A percentile compares a stretch with the other conserved stretches of the same genome.
These are phyloP conservation scores for Starmera dryadoides DNA, from an alignment of 805 yeast genomes.

Conservation along the genomic window DNA sequence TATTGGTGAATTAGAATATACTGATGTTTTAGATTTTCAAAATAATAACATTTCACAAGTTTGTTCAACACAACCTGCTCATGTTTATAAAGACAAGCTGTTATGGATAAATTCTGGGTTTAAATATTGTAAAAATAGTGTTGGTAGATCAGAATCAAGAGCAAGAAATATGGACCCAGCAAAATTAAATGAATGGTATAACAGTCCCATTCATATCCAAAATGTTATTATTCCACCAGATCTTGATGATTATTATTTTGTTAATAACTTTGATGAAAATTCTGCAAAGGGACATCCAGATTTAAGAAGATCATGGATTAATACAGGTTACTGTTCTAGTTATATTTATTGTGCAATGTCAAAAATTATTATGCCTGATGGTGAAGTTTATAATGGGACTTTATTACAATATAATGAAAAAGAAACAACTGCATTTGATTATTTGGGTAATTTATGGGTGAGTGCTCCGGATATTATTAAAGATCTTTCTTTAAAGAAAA, in stretches of 20 bases:
- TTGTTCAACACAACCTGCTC: slow-evolving; percentile 56
- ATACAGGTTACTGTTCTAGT: slow-evolving; percentile 19
- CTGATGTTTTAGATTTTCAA: neutral
- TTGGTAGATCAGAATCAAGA: slow-evolving; percentile 6
- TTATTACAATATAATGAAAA: slow-evolving; percentile 3
- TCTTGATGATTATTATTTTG: slow-evolving; percentile 23
- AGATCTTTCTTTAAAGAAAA: neutral
- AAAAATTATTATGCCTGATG: neutral
- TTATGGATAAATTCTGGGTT: slow-evolving; percentile 58
- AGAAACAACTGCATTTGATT: neutral
- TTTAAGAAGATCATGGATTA: slow-evolving; percentile 34
- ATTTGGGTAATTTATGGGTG: slow-evolving; percentile 8
- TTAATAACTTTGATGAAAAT: slow-evolving; percentile 8
- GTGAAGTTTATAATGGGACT: slow-evolving; percentile 1
- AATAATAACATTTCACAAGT: slow-evolving; percentile 22
- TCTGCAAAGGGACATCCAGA: slow-evolving; percentile 38
- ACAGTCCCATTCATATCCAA: slow-evolving; percentile 30
- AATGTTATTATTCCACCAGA: slow-evolving; percentile 46
- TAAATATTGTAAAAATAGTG: slow-evolving; percentile 28
- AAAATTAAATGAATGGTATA: slow-evolving; percentile 17
- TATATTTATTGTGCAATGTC: slow-evolving; percentile 57
- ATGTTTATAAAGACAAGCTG: slow-evolving; percentile 32
- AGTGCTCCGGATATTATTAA: neutral
- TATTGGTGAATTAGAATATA: slow-evolving; percentile 7
- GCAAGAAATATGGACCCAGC: slow-evolving; percentile 5